Percentiles rank a stretch among this genome's conserved stretches.
Conservation (phyloP, 768 basidiomycete genomes). For the Hebeloma cylindrosporum region DNA sequence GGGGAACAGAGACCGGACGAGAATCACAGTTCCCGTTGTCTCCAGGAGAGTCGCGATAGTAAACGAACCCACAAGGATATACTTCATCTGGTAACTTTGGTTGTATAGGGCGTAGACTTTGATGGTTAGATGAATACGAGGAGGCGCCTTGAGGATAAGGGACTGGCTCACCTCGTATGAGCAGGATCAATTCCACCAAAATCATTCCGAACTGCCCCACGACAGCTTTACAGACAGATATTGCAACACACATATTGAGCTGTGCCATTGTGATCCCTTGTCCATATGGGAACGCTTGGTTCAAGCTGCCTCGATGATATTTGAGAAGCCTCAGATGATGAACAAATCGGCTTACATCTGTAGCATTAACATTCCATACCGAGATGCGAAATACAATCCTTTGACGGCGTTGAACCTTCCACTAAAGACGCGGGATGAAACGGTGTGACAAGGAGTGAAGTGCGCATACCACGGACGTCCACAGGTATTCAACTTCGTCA, state of each 20-base stretch:
- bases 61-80: slow-evolving; percentile 10
- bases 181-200: slow-evolving; percentile 21
- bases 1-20: slow-evolving; percentile 2
- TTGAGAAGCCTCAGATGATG: not conserved
- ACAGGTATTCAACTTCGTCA: slow-evolving; percentile 24
- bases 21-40: slow-evolving; percentile 7
- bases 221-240: slow-evolving; percentile 13
- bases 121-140: not conserved
- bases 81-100: slow-evolving; percentile 10
- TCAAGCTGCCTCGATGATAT: slow-evolving; percentile 5
- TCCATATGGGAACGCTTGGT: slow-evolving; percentile 8
- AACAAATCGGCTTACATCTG: slow-evolving; percentile 19
- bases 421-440: slow-evolving; percentile 1
- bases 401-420: slow-evolving; percentile 13
- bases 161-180: slow-evolving; percentile 17
- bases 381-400: slow-evolving; percentile 18
- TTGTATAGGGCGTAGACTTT: slow-evolving; percentile 24
- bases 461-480: slow-evolving; percentile 10
- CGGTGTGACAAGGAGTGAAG: not conserved
- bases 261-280: not conserved
- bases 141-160: not conserved
- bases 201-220: slow-evolving; percentile 14
- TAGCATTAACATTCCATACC: slow-evolving; percentile 18
- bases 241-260: slow-evolving; percentile 1
- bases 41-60: slow-evolving; percentile 10